These are phyloP conservation scores for Mimosa bimucronata DNA, from an alignment of 306 rosid species.

Conservation along the genomic window DNA sequence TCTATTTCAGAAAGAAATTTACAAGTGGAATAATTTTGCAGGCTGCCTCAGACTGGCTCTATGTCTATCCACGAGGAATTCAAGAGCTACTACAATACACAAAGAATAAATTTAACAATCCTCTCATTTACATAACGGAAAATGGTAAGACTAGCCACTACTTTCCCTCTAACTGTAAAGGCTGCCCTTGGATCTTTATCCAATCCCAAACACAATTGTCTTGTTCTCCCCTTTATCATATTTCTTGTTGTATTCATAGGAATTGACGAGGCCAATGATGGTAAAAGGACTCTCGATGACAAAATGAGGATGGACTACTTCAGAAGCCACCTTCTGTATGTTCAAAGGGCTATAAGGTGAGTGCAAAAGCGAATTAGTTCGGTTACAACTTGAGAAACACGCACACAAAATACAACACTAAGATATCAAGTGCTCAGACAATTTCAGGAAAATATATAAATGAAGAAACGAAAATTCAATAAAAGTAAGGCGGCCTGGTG, in stretches of 20 bases:
- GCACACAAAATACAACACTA: neutral
- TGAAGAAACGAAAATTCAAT: neutral
- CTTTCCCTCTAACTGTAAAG: neutral
- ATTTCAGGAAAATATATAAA: neutral
- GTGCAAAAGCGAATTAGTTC: constrained; percentile 21
- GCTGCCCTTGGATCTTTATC: constrained; percentile 20
- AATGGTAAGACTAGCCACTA: constrained; percentile 43
- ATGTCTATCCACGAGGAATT: constrained; percentile 47
- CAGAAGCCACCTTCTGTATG: constrained; percentile 45
- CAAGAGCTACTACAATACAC: constrained; percentile 36
- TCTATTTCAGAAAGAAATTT: constrained; percentile 2
- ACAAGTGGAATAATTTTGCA: constrained; percentile 2
- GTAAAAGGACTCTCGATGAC: constrained; percentile 48
- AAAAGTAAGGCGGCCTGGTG: too few species aligned
- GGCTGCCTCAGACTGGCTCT: constrained; percentile 40
- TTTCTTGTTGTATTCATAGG: constrained; percentile 46
- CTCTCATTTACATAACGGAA: constrained; percentile 51
- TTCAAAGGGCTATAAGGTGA: constrained; percentile 59
- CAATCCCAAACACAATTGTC: neutral
- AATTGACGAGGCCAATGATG: constrained; percentile 58
- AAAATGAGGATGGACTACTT: constrained; percentile 49
- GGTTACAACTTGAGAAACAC: neutral
- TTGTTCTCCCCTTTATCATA: neutral
- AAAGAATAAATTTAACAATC: constrained; percentile 39
- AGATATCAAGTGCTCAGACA: neutral